A percentile compares a stretch with the other conserved stretches of the same genome.
Conservation (phyloP, 495 filamentous ascomycete genomes). For the Rhypophila decipiens region DNA sequence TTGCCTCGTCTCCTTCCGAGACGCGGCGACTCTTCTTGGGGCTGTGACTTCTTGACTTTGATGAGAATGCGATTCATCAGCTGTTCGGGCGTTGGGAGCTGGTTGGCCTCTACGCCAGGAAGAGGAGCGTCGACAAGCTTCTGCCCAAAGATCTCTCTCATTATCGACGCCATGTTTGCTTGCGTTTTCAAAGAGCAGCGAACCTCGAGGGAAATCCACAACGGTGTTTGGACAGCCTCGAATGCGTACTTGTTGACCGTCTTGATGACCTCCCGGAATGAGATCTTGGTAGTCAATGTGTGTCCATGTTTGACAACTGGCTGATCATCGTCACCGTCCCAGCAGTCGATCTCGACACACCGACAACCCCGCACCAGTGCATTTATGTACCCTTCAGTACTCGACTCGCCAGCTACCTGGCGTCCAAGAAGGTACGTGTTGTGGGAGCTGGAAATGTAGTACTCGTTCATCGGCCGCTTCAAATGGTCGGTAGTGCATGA, state of each 20-base stretch:
- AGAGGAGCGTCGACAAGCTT: conserved; percentile 71
- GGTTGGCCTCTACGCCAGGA: conserved; percentile 48
- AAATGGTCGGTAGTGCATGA: conserved; percentile 54
- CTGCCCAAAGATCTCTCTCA: conserved; percentile 73
- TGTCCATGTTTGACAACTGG: conserved; percentile 85
- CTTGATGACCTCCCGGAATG: conserved; percentile 82
- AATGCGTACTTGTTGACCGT: conserved; percentile 95
- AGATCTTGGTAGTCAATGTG: conserved; percentile 79
- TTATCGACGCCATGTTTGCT: conserved; percentile 80
- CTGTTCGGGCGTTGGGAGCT: conserved; percentile 79
- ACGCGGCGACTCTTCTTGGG: conserved; percentile 32
- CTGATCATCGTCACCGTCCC: conserved; percentile 82
- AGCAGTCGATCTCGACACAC: conserved; percentile 96
- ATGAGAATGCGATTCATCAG: conserved; percentile 77
- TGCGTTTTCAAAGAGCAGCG: conserved; percentile 85
- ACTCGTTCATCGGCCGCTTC: conserved; percentile 86
- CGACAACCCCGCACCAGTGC: conserved; percentile 86
- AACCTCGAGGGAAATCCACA: conserved; percentile 92
- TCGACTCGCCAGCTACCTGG: conserved; percentile 83
- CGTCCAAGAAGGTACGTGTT: conserved; percentile 93
- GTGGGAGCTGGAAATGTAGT: conserved; percentile 97
- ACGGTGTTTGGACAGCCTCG: conserved; percentile 67
- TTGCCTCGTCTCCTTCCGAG: conserved; percentile 60
- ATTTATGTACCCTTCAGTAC: conserved; percentile 87
- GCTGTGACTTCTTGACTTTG: conserved; percentile 74